Percentiles rank a stretch among this genome's conserved stretches.
Evolutionary conservation across 1,139 yeast genomes (phyloP).

Genomic region (Lodderomyces pseudojiufengensis): DNA sequence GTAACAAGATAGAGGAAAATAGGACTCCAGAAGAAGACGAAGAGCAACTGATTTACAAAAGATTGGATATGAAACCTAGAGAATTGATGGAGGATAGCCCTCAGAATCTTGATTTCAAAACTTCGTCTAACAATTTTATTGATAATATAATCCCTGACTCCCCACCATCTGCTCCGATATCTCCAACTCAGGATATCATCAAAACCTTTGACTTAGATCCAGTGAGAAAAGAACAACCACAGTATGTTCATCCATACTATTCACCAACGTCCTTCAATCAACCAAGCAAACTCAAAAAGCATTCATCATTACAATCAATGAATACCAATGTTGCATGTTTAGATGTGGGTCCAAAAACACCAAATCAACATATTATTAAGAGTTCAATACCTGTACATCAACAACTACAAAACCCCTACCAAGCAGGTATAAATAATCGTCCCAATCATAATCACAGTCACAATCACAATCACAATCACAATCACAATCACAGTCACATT

Average conservation of each 20-base stretch:
- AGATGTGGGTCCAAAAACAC: constrained; percentile 16
- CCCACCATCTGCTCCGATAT: constrained; percentile 45
- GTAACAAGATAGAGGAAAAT: too few relatives aligned
- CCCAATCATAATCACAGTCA: background rate
- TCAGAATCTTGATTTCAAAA: background rate
- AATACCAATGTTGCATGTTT: constrained; percentile 33
- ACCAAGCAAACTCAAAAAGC: constrained; percentile 15
- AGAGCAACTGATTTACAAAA: background rate
- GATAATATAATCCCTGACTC: constrained; percentile 36
- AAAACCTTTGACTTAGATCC: constrained; percentile 9
- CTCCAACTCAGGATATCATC: constrained; percentile 26
- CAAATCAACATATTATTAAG: constrained; percentile 22
- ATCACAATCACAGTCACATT: background rate
- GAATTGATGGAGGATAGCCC: constrained; percentile 2
- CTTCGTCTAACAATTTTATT: background rate
- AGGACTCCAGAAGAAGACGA: background rate
- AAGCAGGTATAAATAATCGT: background rate
- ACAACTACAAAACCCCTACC: constrained; percentile 4
- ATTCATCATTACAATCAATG: constrained; percentile 23
- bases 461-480: constrained; percentile 1
- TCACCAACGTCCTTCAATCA: background rate
- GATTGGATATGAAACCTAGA: constrained; percentile 2
- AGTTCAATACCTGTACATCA: constrained; percentile 2
- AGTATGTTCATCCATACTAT: too few relatives aligned
- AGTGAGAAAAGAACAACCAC: constrained; percentile 2